Evolutionary conservation across 2,329 filamentous ascomycete genomes (phyloP), one percentile per base, ranked within the genome.

Genomic region (Exophiala oligosperma): DNA sequence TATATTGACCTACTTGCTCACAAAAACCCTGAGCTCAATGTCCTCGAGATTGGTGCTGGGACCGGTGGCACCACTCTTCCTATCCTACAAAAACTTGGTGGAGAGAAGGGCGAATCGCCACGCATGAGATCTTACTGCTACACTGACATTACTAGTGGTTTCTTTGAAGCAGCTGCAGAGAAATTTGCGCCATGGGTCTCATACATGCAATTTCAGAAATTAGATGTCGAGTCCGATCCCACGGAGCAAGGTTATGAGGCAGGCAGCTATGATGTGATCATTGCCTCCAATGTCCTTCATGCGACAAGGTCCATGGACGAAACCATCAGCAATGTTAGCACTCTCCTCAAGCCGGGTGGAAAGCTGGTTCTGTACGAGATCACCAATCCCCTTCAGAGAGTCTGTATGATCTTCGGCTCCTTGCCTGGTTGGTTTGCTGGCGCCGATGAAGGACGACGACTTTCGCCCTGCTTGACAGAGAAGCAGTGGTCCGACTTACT

Each of bases 381-480:
- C 28, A 54, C 46, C 7, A 14, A 50, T 5, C 48, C 32, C 4
- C n/a, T 40, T 2, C 24, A 63, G 7, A 24, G 52, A 29, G 26
- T 56, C 1, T 38, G 41, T 1, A 65, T 73, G 53, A 66, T 71
- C 2, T 70, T 76, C n/a, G 72, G 72, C 1, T 57, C 66, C 2
- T 57, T 77, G 0, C 68, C 72, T 8, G 74, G 74, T 0, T 77
- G 73, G 74, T 76, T 73, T 73, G 47, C 68, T 2, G 69, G 70
- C 5, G 63, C 52, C 26, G 63, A 72, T 55, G 51, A 67, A 23
- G 66, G 69, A 23, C 66, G 73, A 1, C 57, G n/a, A 14, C 26
- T 32, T 14, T 21, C n/a, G 8, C 54, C 54, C n/a, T 51, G 14
- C 37, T 26, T 56, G 1, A 32, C 38, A 7, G 4, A 47, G 4